phyloP scores from a whole-genome alignment of 2,329 filamentous ascomycete species.

The Calonectria pseudoreteaudii region DNA sequence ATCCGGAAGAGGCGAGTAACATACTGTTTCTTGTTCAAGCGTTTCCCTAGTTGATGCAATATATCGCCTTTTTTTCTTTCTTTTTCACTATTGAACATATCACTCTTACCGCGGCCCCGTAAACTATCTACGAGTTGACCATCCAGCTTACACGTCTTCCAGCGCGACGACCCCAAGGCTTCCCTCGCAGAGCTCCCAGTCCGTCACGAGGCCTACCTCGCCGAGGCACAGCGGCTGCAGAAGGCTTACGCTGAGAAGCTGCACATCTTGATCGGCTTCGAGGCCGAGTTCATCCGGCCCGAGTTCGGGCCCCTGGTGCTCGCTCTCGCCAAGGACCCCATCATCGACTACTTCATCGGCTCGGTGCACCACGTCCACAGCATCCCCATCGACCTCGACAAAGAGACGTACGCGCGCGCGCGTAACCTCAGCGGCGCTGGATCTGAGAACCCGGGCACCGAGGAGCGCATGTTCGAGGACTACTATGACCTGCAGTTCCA shows the following conservation, averaged over 20 bases:
- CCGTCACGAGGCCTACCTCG: slow-evolving; percentile 78
- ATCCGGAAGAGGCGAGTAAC: slow-evolving; percentile 86
- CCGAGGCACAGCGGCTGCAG: slow-evolving; percentile 80
- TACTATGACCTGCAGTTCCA: slow-evolving; percentile 91
- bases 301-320: slow-evolving; percentile 68
- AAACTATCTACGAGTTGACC: neutral
- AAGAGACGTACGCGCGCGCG: slow-evolving; percentile 68
- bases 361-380: slow-evolving; percentile 91
- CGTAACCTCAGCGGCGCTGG: slow-evolving; percentile 51
- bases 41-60: neutral
- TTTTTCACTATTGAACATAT: neutral
- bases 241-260: slow-evolving; percentile 77
- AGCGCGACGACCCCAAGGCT: slow-evolving; percentile 63
- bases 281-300: slow-evolving; percentile 90
- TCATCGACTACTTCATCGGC: slow-evolving; percentile 91
- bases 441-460: slow-evolving; percentile 71
- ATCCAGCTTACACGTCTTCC: slow-evolving; percentile 14
- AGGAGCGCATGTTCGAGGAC: slow-evolving; percentile 80
- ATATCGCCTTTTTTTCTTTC: neutral
- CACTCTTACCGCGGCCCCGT: too few relatives aligned
- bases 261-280: slow-evolving; percentile 87
- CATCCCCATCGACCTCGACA: slow-evolving; percentile 90
- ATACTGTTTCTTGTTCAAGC: neutral
- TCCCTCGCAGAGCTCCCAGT: slow-evolving; percentile 61
- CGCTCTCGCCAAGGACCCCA: slow-evolving; percentile 69